phyloP scores from a whole-genome alignment of 108 stramenopile genomes.

The Pseudonitzschia pungens region DNA sequence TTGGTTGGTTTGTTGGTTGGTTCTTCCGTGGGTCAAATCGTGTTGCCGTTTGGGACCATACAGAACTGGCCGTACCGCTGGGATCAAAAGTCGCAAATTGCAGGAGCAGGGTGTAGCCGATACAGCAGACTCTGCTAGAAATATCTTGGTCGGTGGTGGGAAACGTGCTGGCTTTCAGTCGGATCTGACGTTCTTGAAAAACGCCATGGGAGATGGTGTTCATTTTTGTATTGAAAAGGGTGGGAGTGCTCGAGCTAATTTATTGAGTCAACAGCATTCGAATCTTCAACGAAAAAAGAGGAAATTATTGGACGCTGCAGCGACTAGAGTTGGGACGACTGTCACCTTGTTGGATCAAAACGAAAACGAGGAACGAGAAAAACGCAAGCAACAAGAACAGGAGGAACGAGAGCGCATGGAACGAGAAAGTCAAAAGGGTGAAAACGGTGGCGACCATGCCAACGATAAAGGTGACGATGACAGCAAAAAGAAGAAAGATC shows the following conservation, averaged over 20 bases:
- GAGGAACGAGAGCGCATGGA: slow-evolving; percentile 28
- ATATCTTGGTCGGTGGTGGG: slow-evolving; percentile 46
- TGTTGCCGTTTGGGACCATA: neutral
- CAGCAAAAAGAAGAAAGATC: slow-evolving; percentile 22
- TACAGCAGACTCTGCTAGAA: slow-evolving; percentile 40
- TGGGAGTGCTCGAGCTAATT: slow-evolving; percentile 79
- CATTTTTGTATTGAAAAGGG: slow-evolving; percentile 87
- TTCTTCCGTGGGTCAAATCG: too few species aligned
- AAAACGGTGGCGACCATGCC: slow-evolving; percentile 14
- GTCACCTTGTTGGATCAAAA: slow-evolving; percentile 46
- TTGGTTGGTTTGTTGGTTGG: neutral
- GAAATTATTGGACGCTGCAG: slow-evolving; percentile 83
- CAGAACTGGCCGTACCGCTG: slow-evolving; percentile 83
- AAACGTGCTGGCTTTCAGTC: slow-evolving; percentile 34
- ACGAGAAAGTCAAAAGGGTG: slow-evolving; percentile 7
- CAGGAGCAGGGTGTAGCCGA: slow-evolving; percentile 68
- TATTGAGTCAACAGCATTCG: slow-evolving; percentile 52
- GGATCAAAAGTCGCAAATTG: slow-evolving; percentile 68
- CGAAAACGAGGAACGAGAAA: slow-evolving; percentile 51
- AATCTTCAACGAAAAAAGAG: slow-evolving; percentile 46
- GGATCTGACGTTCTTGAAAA: slow-evolving; percentile 82
- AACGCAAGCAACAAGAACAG: slow-evolving; percentile 33
- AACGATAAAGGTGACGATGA: slow-evolving; percentile 28
- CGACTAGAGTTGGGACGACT: slow-evolving; percentile 71
- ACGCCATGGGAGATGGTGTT: slow-evolving; percentile 87